Conservation (phyloP, 2,329 filamentous ascomycete species). For the Aspergillus sp. region DNA sequence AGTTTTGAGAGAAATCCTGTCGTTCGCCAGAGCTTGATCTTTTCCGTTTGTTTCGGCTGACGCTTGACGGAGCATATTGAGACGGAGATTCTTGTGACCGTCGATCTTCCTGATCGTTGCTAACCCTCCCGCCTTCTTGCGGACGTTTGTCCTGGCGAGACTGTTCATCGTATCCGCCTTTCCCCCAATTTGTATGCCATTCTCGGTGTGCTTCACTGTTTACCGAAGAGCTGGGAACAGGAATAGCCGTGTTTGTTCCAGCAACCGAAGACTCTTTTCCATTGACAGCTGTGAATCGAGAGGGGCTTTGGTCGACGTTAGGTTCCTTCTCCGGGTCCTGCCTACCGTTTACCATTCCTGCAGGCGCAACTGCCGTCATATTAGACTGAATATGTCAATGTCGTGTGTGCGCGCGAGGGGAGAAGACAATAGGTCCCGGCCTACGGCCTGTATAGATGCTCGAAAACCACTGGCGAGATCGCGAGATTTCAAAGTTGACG, state of each 20-base stretch:
- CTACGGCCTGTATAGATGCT: too few relatives aligned
- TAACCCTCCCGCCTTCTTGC: conserved; percentile 41
- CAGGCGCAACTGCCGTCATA: conserved; percentile 31
- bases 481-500: too few relatives aligned
- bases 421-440: too few relatives aligned
- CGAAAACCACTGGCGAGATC: too few relatives aligned
- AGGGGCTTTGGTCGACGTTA: conserved; percentile 35
- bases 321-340: conserved; percentile 27
- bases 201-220: conserved; percentile 15
- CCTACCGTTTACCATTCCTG: conserved; percentile 24
- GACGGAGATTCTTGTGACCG: conserved; percentile 19
- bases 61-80: conserved; percentile 7
- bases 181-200: conserved; percentile 10
- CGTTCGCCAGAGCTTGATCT: conserved; percentile 56
- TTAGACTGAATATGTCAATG: neutral
- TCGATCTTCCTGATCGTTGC: conserved; percentile 15
- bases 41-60: conserved; percentile 55
- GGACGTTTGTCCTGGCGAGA: conserved; percentile 36
- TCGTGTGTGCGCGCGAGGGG: too few relatives aligned
- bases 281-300: conserved; percentile 41
- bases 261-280: conserved; percentile 25
- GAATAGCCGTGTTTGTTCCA: conserved; percentile 7
- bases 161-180: conserved; percentile 15
- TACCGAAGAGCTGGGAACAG: conserved; percentile 9
- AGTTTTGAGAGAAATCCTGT: conserved; percentile 23